These are phyloP conservation scores for Leptographium galeiforme DNA, from an alignment of 2,329 filamentous ascomycete genomes.

Conservation along the genomic window DNA sequence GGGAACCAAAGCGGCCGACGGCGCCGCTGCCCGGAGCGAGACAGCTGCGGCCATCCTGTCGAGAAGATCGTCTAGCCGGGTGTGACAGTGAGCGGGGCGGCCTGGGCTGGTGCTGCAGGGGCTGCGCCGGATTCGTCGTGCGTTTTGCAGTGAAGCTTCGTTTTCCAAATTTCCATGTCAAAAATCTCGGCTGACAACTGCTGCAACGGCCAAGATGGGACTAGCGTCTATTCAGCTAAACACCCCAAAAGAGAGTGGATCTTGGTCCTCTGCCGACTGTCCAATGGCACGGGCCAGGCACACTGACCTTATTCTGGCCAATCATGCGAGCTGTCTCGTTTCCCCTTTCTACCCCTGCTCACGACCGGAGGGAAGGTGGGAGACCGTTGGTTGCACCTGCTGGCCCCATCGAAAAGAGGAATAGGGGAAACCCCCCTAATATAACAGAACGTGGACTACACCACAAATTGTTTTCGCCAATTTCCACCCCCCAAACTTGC, in stretches of 20 bases:
- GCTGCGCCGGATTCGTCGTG: background rate
- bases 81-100: background rate
- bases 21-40: slow-evolving; percentile 7
- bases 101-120: background rate
- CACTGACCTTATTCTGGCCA: slow-evolving; percentile 4
- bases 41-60: background rate
- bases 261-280: background rate
- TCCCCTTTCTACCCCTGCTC: slow-evolving; percentile 12
- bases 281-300: background rate
- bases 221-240: no score
- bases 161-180: background rate
- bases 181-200: no score
- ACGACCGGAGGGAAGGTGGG: slow-evolving; percentile 18
- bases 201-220: no score
- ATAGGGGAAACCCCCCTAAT: slow-evolving; percentile 7
- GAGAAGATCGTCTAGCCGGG: background rate
- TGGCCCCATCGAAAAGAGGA: background rate
- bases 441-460: slow-evolving; percentile 16
- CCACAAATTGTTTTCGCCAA: slow-evolving; percentile 5
- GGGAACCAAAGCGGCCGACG: slow-evolving; percentile 1
- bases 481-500: background rate
- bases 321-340: slow-evolving; percentile 4
- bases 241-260: no score
- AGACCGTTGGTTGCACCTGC: slow-evolving; percentile 4
- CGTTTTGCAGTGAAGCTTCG: background rate